These are phyloP conservation scores for Nemania sp. DNA, from an alignment of 2,329 filamentous ascomycete species.

Conservation along the genomic window DNA sequence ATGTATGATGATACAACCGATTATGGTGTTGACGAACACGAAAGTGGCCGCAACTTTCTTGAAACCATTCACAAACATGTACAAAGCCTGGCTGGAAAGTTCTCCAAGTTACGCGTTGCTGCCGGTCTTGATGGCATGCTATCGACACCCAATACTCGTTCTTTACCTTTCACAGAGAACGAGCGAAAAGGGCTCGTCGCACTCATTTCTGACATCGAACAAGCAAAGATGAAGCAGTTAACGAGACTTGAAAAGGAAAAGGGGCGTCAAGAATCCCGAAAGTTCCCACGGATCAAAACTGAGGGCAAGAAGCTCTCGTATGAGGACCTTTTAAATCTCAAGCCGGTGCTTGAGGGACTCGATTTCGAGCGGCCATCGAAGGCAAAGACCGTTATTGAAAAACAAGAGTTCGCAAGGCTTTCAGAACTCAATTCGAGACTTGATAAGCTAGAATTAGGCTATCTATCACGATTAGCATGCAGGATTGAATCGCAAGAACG, in stretches of 20 bases:
- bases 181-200: slow-evolving; percentile 28
- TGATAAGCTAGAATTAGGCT: slow-evolving; percentile 34
- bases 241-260: slow-evolving; percentile 9
- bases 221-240: slow-evolving; percentile 27
- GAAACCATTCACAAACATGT: slow-evolving; percentile 82
- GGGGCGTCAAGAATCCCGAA: background rate
- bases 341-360: slow-evolving; percentile 33
- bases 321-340: slow-evolving; percentile 33
- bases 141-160: slow-evolving; percentile 37
- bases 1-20: slow-evolving; percentile 77
- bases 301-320: slow-evolving; percentile 16
- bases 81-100: slow-evolving; percentile 68
- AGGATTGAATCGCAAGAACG: slow-evolving; percentile 50
- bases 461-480: slow-evolving; percentile 35
- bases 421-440: slow-evolving; percentile 33
- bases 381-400: slow-evolving; percentile 35
- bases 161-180: slow-evolving; percentile 24
- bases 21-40: slow-evolving; percentile 79
- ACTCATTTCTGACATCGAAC: slow-evolving; percentile 34
- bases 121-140: slow-evolving; percentile 62
- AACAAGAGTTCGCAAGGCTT: slow-evolving; percentile 38
- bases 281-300: slow-evolving; percentile 6
- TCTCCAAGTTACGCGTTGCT: slow-evolving; percentile 65
- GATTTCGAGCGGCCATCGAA: slow-evolving; percentile 39
- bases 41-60: slow-evolving; percentile 86